These are phyloP conservation scores for Globisporangium mamillatum DNA, from an alignment of 352 stramenopile genomes.

Conservation along the genomic window DNA sequence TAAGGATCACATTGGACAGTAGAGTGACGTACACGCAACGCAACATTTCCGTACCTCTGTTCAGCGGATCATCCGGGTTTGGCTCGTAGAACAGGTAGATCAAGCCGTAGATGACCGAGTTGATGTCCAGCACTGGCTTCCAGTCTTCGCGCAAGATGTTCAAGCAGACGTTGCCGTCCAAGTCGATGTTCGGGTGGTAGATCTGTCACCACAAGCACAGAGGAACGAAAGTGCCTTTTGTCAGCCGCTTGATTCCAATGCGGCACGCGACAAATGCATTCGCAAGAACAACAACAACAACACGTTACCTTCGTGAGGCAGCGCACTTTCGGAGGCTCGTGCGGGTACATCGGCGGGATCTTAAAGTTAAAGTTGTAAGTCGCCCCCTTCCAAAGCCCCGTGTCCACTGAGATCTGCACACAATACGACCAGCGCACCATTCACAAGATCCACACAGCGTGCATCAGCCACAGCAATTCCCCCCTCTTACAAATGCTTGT, in stretches of 20 bases:
- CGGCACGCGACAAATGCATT: background rate
- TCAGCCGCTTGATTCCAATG: background rate
- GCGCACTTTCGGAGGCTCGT: conserved; percentile 97
- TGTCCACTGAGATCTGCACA: conserved; percentile 89
- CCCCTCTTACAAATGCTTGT: background rate
- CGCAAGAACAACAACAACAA: background rate
- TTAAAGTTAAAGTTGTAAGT: conserved; percentile 98
- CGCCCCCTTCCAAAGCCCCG: conserved; percentile 96
- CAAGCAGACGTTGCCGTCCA: conserved; percentile 98
- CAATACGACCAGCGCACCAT: conserved; percentile 31
- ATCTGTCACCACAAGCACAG: conserved; percentile 57
- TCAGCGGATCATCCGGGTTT: conserved; percentile 98
- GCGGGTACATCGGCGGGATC: conserved; percentile 95
- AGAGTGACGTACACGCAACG: background rate
- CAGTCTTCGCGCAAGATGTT: conserved; percentile 98
- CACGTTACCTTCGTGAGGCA: conserved; percentile 90
- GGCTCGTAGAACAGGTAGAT: conserved; percentile 99
- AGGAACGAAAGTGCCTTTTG: background rate
- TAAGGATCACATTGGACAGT: background rate
- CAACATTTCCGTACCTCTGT: conserved; percentile 63
- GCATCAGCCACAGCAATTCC: background rate
- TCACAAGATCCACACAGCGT: background rate
- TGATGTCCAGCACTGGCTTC: conserved; percentile 99
- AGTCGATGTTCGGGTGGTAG: conserved; percentile 98
- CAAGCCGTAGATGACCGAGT: conserved; percentile 98